Conservation (phyloP, 805 yeast species). For the Pichia rugopelliculosa region DNA sequence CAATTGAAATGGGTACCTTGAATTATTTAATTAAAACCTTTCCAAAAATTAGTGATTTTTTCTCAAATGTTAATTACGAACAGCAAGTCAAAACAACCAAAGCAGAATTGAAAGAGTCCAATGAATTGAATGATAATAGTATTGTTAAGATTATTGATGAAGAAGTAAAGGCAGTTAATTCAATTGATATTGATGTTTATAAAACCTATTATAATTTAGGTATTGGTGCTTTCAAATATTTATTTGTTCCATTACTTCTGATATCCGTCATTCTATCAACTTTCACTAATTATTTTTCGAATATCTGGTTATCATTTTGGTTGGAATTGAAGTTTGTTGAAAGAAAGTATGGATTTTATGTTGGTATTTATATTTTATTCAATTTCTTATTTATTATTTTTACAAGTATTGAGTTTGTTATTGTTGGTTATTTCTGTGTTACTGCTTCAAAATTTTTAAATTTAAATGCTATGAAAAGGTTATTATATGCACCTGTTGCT, state of each 20-base stretch:
- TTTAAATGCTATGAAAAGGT: conserved; percentile 36
- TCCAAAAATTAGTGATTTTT: conserved; percentile 31
- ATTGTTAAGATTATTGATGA: conserved; percentile 33
- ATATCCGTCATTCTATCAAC: conserved; percentile 30
- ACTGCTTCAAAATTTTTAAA: conserved; percentile 54
- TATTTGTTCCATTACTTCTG: conserved; percentile 25
- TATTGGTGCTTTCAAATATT: conserved; percentile 38
- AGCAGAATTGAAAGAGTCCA: conserved; percentile 14
- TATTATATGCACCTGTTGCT: conserved; percentile 74
- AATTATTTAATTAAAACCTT: conserved; percentile 39
- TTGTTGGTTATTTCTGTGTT: conserved; percentile 43
- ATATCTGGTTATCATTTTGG: conserved; percentile 86
- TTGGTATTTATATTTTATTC: conserved; percentile 65
- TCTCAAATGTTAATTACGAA: conserved; percentile 29
- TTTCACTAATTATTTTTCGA: conserved; percentile 51
- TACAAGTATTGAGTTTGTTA: conserved; percentile 35
- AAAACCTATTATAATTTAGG: conserved; percentile 45
- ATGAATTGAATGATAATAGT: conserved; percentile 7
- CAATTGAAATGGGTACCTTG: conserved; percentile 52
- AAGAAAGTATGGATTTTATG: conserved; percentile 49
- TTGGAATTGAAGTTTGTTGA: conserved; percentile 43
- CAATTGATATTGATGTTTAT: conserved; percentile 44
- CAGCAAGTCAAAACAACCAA: conserved; percentile 2
- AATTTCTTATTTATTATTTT: conserved; percentile 42
- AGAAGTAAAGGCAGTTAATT: conserved; percentile 55